Base-by-base conservation (phyloP, 2,329 filamentous ascomycete species). In the Ramularia endophylla region DNA sequence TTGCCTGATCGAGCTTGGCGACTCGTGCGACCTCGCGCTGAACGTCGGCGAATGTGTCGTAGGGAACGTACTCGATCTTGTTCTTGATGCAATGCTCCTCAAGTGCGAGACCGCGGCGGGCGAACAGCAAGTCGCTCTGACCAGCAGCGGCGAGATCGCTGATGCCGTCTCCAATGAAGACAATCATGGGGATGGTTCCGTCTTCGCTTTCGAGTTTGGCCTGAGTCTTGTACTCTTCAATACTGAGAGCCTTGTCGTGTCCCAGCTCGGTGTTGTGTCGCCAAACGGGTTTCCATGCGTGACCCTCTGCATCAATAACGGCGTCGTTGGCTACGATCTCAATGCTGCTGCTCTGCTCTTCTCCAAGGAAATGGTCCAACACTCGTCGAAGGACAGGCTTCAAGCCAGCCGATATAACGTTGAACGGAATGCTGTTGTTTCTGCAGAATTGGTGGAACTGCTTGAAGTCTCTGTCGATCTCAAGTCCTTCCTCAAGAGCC, bases 131-230 rank as follows among this genome's bases (percentile, higher is more conserved):
- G 55, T 84, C 81, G 1, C 80, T 78, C 55, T 84, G 72, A 20
- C 78, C 69, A 1, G 81, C 80, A 2, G 80, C 80, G 0, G 81
- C 73, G 1, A 84, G 69, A 55, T 84, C 81, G 0, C 77, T 81
- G 5, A 84, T 78, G 16, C 80, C 81, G 54, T 84, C 81, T 36
- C 81, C 80, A 50, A 84, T 82, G 64, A 84, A 85, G 38, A 84
- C 67, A 51, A 84, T 81, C 38, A 83, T 65, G 0, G 80, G 80
- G 34, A 83, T 72, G 2, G 77, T 76, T 41, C 75, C 78, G 44
- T 82, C 75, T 12, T 76, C 73, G 44, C 71, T 73, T 35, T 72
- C 65, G 4, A 76, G 60, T 47, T 73, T 66, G 1, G 77, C 78
- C 15, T 68, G 60, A 6, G 62, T 63, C n/a, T 78, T 72, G 32